These are phyloP conservation scores for Yamadazyma sp. DNA, from an alignment of 805 yeast species.

Conservation along the genomic window DNA sequence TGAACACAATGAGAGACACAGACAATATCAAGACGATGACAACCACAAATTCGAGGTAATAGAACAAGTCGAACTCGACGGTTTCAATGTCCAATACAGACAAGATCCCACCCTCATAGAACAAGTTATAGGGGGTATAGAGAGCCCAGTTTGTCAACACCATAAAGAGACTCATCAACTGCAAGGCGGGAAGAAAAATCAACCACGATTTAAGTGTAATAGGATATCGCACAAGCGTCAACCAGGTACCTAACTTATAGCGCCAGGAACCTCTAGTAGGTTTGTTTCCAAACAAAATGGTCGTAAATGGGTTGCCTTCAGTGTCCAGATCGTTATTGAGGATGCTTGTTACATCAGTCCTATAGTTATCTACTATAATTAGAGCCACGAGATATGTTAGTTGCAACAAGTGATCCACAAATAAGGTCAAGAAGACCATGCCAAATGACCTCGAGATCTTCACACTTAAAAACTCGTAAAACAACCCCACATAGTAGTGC, in stretches of 20 bases:
- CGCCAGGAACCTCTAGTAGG: slow-evolving; percentile 21
- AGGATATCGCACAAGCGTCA: slow-evolving; percentile 32
- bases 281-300: slow-evolving; percentile 11
- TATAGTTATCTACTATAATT: slow-evolving; percentile 62
- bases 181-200: slow-evolving; percentile 23
- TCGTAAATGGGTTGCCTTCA: slow-evolving; percentile 11
- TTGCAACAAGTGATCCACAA: slow-evolving; percentile 61
- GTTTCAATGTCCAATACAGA: neutral
- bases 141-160: slow-evolving; percentile 24
- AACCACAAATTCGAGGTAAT: slow-evolving; percentile 55
- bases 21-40: slow-evolving; percentile 53
- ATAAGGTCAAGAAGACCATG: slow-evolving; percentile 41
- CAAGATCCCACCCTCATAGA: slow-evolving; percentile 8
- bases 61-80: slow-evolving; percentile 29
- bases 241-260: slow-evolving; percentile 27
- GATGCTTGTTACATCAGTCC: slow-evolving; percentile 60
- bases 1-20: slow-evolving; percentile 23
- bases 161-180: slow-evolving; percentile 17
- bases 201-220: slow-evolving; percentile 32
- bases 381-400: slow-evolving; percentile 65
- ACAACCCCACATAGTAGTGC: slow-evolving; percentile 17
- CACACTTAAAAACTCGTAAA: slow-evolving; percentile 13
- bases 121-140: slow-evolving; percentile 19
- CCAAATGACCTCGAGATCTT: slow-evolving; percentile 15
- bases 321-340: slow-evolving; percentile 20